Evolutionary conservation across 2,329 filamentous ascomycete species (phyloP), one percentile per base, ranked within the genome.

Genomic region (Thelonectria rubi): DNA sequence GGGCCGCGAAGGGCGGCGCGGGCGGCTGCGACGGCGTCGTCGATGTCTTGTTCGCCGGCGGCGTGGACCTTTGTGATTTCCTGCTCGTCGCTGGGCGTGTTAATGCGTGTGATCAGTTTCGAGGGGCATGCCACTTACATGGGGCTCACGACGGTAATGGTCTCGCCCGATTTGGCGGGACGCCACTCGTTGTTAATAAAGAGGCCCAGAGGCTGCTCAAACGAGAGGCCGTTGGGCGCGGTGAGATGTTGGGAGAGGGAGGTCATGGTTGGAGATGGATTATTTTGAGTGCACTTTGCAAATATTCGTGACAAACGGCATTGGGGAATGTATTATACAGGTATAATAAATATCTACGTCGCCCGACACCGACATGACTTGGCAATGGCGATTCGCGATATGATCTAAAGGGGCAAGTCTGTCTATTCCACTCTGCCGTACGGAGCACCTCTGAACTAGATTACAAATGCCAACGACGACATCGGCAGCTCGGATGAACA

Each of bases 181-280:
- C 46, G 55, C 55, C 55, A 57, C 43, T 57, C 55, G 43, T 57
- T 57, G 24, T 57, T 51, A 24, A 57, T 57, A 12, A 57, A 57
- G 14, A 57, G 46, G 3, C 55, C 55, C 5, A 57, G 18, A 9
- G 45, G 55, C 24, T 50, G 55, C 2, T 57, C 49, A 17, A 43
- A 14, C 2, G 49, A 26, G 34, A n/a, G 49, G 11, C 49, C 37
- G 18, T 52, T 52, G 20, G 49, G 49, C 12, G 49, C 49, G 8
- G 49, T 52, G 18, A 52, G 37, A 11, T 42, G 3, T 8, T 42
- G 39, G n/a, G 17, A 20, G 9, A 42, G n/a, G 17, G 39, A 42
- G 14, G 39, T 9, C 26, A 30, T 30, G n/a, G 7, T 30, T 30
- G 26, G 26, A 24, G 26, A 30, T n/a, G 26, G 5, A 9, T 2